A percentile compares a stretch with the other conserved stretches of the same genome.
Evolutionary conservation across 106 monocot species (phyloP).

Genomic region (Apostasia shenzhenica): DNA sequence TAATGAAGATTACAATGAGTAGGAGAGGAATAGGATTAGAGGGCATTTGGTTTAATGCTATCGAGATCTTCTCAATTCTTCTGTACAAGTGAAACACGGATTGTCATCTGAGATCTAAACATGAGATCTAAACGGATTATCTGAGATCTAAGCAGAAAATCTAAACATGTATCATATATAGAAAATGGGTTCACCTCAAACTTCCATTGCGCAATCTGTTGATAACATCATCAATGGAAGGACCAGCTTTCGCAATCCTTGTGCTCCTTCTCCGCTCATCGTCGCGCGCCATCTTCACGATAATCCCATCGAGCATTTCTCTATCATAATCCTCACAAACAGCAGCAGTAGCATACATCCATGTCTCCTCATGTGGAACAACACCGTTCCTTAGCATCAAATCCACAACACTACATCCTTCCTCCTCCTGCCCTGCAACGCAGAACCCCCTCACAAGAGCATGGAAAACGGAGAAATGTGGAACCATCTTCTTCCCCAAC

Average conservation of each 20-base stretch:
- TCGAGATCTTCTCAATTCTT: too few species aligned
- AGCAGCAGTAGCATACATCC: constrained; percentile 32
- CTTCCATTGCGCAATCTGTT: constrained; percentile 3
- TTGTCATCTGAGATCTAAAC: too few species aligned
- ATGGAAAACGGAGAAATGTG: constrained; percentile 85
- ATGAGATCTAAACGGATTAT: too few species aligned
- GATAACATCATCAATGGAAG: constrained; percentile 16
- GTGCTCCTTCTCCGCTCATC: constrained; percentile 20
- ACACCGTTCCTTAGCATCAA: constrained; percentile 60
- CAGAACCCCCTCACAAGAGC: constrained; percentile 64
- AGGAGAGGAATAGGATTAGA: too few species aligned
- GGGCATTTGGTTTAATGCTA: too few species aligned
- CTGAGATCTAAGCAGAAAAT: too few species aligned
- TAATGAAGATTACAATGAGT: too few species aligned
- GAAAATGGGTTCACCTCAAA: too few species aligned
- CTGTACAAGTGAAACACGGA: too few species aligned
- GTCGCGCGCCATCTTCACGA: constrained; percentile 14
- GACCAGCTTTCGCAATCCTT: constrained; percentile 7
- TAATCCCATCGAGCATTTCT: constrained; percentile 14
- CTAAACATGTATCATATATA: too few species aligned
- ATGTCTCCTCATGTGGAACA: constrained; percentile 64
- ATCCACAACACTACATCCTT: constrained; percentile 33
- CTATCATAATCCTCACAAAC: constrained; percentile 23
- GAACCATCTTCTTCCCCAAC: constrained; percentile 45
- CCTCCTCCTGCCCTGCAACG: constrained; percentile 52